Base-by-base conservation (phyloP, 352 stramenopile species). In the Peronospora destructor region DNA sequence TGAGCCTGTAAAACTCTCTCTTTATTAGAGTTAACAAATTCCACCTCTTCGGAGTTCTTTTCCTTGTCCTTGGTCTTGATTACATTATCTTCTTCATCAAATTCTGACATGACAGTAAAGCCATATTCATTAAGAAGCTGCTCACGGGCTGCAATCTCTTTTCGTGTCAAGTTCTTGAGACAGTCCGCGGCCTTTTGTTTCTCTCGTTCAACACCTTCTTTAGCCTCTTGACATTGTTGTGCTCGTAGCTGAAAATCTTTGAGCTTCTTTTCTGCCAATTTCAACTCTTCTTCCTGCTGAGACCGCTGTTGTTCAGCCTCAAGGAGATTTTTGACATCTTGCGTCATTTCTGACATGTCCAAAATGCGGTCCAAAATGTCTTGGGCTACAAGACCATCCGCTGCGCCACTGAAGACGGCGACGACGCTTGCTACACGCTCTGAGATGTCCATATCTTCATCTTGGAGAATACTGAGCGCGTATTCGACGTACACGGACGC, bases 61-160 rank as follows among this genome's bases (percentile, higher is more conserved):
- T 86, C 70, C 59, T 85, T 85, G 59, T 87, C 73, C 40, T 70
- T 74, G 14, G 71, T 79, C 62, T 87, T 82, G 56, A 89, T 69
- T 11, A 92, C 64, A 54, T 92, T 90, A 35, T 78, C 82, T 11
- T 90, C 76, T 56, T 92, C 82, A 47, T 92, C 82, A 49, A 89
- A 86, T 63, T 89, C 77, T 0, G 78, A 87, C 51, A 87, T 74
- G 28, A 75, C 66, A 10, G 72, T 85, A 53, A 87, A 85, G 25
- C 82, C 82, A 49, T 92, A 92, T 43, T 75, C 75, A 34, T 60
- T 86, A 43, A 92, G 82, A 42, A 92, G 72, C 54, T 89, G 82
- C 56, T 92, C 82, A 0, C 78, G 66, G 32, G 73, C 66, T 2
- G 61, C 66, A 6, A 92, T 64, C 53, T 92, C 73, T 38, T 90